Conservation (phyloP, 2,329 filamentous ascomycete genomes). For the Didymella sp. region DNA sequence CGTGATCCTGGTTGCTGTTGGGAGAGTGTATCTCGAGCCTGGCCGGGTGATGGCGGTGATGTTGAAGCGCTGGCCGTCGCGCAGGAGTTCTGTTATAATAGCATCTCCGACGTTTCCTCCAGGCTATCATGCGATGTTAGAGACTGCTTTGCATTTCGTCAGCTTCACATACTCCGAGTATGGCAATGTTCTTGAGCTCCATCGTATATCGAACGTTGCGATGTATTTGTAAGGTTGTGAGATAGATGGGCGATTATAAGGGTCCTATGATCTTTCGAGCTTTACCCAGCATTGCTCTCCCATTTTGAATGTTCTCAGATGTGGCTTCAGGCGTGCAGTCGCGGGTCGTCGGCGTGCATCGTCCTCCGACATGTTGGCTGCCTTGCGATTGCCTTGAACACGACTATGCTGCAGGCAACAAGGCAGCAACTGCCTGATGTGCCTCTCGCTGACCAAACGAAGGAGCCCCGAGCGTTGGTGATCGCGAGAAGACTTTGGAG, state of each 20-base stretch:
- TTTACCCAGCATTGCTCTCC: too few relatives aligned
- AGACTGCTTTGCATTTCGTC: not conserved
- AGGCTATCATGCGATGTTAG: constrained; percentile 28
- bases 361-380: not conserved
- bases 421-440: constrained; percentile 5
- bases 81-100: constrained; percentile 40
- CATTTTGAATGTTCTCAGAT: not conserved
- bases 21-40: constrained; percentile 29
- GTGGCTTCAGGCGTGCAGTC: constrained; percentile 1
- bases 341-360: not conserved
- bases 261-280: too few relatives aligned
- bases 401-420: not conserved
- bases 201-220: constrained; percentile 20
- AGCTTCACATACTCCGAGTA: constrained; percentile 42
- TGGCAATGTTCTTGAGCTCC: constrained; percentile 46
- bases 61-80: constrained; percentile 26
- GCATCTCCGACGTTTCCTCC: constrained; percentile 44
- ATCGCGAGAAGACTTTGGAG: not conserved
- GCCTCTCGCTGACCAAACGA: not conserved
- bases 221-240: not conserved
- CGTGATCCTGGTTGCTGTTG: constrained; percentile 25
- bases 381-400: constrained; percentile 6
- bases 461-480: not conserved
- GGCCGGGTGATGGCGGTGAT: constrained; percentile 43
- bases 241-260: too few relatives aligned